Conservation (phyloP, 108 stramenopile species). For the Pseudonitzschia multiseries region DNA sequence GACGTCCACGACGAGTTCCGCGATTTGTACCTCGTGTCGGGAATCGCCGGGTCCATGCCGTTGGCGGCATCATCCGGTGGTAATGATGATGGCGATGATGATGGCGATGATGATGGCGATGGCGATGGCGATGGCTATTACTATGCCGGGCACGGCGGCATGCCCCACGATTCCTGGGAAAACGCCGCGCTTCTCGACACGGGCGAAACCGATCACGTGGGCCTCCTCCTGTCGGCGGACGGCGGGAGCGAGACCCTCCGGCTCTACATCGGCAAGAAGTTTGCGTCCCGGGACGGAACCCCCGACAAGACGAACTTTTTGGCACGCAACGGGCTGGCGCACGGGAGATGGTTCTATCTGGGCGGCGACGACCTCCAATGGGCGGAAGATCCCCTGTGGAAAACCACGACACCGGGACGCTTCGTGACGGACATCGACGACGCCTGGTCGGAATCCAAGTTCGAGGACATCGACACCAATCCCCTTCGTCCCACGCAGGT, state of each 20-base stretch:
- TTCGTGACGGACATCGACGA: not conserved
- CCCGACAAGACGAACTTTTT: conserved; percentile 14
- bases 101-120: not conserved
- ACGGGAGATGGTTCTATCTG: conserved; percentile 27
- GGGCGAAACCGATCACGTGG: conserved; percentile 30
- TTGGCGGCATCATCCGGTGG: too few species aligned
- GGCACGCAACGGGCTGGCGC: conserved; percentile 35
- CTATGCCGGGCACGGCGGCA: conserved; percentile 26
- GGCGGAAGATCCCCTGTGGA: not conserved
- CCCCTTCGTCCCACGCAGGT: conserved; percentile 24
- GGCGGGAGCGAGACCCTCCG: conserved; percentile 22
- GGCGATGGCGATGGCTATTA: not conserved
- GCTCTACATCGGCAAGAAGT: conserved; percentile 37
- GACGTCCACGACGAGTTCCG: conserved; percentile 10
- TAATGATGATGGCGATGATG: too few species aligned
- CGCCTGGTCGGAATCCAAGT: conserved; percentile 12
- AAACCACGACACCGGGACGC: conserved; percentile 1
- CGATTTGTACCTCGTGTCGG: conserved; percentile 16
- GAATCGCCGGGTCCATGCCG: conserved; percentile 11
- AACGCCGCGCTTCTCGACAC: conserved; percentile 35
- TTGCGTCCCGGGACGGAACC: conserved; percentile 17
- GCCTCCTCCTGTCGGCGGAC: conserved; percentile 29
- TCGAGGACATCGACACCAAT: conserved; percentile 35
- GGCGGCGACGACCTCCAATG: not conserved
- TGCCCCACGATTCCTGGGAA: conserved; percentile 34